Evolutionary conservation across 805 yeast genomes (phyloP), one percentile per base, ranked within the genome.

Genomic region (Candida dendrica): DNA sequence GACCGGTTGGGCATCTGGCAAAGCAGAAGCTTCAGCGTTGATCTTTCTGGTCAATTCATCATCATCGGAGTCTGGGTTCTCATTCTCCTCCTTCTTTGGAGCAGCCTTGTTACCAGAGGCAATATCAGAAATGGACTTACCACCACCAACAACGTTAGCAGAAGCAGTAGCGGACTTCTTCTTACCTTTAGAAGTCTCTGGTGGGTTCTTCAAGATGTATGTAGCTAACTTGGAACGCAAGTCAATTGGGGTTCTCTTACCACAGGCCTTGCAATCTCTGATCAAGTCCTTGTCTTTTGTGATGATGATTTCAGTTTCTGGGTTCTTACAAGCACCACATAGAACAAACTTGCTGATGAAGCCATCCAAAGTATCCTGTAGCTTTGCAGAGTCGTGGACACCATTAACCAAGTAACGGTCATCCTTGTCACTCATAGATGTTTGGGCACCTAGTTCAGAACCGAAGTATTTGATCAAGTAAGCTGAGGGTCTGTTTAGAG

Each of bases 211-310:
- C 60, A 84, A 67, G 53, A 91, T 90, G 63, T 77, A 91, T 3
- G 95, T 72, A n/a, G 88, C 77, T 50, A 91, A 73, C 69, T 86
- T 90, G 63, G 84, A 93, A 62, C 93, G 77, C 47, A 86, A 81
- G 56, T 90, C 96, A 55, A 90, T 79, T 41, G 72, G 72, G 19
- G 95, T 79, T 61, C 91, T 77, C 63, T 82, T 79, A 69, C 98
- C 98, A 74, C 98, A 93, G 18, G 98, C 98, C 64, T 93, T 93
- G 74, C 98, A 93, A 65, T 93, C 97, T 66, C 89, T 81, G 53
- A 81, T 82, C 60, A 93, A 70, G 51, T 71, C 72, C 36, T 82
- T 93, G 50, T 78, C 82, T 53, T 81, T 84, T 55, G 81, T 79
- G 53, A 93, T 73, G 52, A 81, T 73, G 60, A 90, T 81, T 61